Evolutionary conservation across 2,329 filamentous ascomycete genomes (phyloP), one percentile per base, ranked within the genome.

Genomic region (Penicillium sp.): DNA sequence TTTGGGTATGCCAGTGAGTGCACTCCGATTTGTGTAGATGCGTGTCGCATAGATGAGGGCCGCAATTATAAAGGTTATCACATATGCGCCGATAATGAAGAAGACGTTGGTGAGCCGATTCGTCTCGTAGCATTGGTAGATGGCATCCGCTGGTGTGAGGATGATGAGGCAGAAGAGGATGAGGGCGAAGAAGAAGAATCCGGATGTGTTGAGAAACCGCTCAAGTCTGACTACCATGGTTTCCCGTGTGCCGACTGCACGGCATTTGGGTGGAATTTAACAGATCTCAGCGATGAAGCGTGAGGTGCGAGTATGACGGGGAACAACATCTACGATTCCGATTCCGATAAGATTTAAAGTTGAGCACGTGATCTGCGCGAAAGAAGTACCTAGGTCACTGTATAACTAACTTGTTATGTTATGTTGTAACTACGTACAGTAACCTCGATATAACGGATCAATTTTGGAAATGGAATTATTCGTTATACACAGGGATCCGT

Each of bases 11-110:
- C 86, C 87, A 19, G 87, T 85, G 9, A 97, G 82, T 9, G 90
- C 86, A 45, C 83, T 89, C 61, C 90, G 86, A 69, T 91, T 96
- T 53, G 93, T 90, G 76, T 93, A 97, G 21, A 97, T 83, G n/a
- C 94, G 83, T 53, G 87, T 85, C 55, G 87, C 83, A 73, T 96
- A 97, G 68, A 97, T 85, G 67, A 96, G 86, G 44, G 85, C 75
- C 43, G 91, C 84, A 53, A 92, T 77, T 45, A 90, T 61, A 45
- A 89, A 79, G 15, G 91, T 91, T 48, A 91, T 78, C 56, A 93
- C 76, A 71, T 96, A 96, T 67, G 84, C 83, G 58, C 89, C 86
- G 53, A 85, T 84, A 65, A 97, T 85, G 70, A 94, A 88, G 77
- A 94, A 89, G 68, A 96, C 85, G 74, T 96, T 94, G 74, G 90